Conservation (phyloP, 345 rosid species). For the Populus nigra region DNA sequence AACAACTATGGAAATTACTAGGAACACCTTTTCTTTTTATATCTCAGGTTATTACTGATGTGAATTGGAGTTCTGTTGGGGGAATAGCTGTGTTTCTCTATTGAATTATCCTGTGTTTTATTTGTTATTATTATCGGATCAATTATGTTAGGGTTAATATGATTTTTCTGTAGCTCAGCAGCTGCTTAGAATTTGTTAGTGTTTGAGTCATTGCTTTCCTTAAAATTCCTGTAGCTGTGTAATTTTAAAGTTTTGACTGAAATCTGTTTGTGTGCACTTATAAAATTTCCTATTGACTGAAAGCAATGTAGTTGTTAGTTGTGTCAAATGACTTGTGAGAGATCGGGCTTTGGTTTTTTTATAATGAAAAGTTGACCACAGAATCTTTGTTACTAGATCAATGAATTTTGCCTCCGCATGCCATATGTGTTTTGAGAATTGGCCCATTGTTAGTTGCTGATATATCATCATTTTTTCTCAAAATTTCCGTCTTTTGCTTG, state of each 20-base stretch:
- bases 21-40: too few species aligned
- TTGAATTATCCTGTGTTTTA: neutral
- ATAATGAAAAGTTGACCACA: neutral
- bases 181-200: neutral
- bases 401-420: neutral
- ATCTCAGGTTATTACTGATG: neutral
- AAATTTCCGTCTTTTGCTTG: slow-evolving; percentile 9
- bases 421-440: neutral
- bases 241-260: neutral
- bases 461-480: neutral
- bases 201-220: neutral
- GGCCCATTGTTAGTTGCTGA: neutral
- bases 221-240: neutral
- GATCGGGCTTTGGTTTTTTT: neutral
- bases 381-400: neutral
- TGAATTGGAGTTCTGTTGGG: neutral
- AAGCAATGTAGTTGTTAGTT: neutral
- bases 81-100: neutral
- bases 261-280: neutral
- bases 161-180: neutral
- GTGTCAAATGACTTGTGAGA: neutral
- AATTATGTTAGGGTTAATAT: neutral
- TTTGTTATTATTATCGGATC: neutral
- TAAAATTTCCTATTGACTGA: neutral
- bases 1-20: neutral